Evolutionary conservation across 805 yeast species (phyloP).

Genomic region (Sporopachydermia quercuum): DNA sequence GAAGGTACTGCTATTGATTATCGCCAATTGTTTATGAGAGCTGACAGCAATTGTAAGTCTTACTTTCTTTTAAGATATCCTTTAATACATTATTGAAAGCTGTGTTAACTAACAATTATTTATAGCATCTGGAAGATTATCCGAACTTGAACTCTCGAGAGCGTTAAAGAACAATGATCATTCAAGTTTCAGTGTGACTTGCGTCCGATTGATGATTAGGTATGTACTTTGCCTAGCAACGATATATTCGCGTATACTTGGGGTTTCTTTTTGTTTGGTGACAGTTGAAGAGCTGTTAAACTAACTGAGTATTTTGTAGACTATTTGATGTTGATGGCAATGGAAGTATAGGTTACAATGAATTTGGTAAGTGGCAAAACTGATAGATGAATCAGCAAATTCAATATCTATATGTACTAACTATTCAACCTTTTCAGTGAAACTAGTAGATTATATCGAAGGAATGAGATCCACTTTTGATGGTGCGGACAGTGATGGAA

Average conservation of each 20-base stretch:
- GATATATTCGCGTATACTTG: too few relatives aligned
- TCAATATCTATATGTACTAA: background rate
- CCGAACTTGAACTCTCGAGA: slow-evolving; percentile 28
- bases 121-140: slow-evolving; percentile 24
- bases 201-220: slow-evolving; percentile 33
- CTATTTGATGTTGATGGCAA: slow-evolving; percentile 27
- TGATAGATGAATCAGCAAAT: background rate
- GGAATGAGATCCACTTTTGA: slow-evolving; percentile 37
- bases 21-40: background rate
- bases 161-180: slow-evolving; percentile 36
- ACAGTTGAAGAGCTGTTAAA: too few relatives aligned
- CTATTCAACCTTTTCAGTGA: background rate
- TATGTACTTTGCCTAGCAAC: too few relatives aligned
- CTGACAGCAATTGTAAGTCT: background rate
- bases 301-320: background rate
- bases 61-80: too few relatives aligned
- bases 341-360: slow-evolving; percentile 24
- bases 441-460: slow-evolving; percentile 33
- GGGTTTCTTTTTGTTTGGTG: too few relatives aligned
- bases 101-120: too few relatives aligned
- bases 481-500: slow-evolving; percentile 30
- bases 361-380: slow-evolving; percentile 29
- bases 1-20: background rate
- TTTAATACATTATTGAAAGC: too few relatives aligned
- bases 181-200: slow-evolving; percentile 30